These are phyloP conservation scores for Aspergillus neoniger DNA, from an alignment of 2,329 filamentous ascomycete genomes.

Conservation along the genomic window DNA sequence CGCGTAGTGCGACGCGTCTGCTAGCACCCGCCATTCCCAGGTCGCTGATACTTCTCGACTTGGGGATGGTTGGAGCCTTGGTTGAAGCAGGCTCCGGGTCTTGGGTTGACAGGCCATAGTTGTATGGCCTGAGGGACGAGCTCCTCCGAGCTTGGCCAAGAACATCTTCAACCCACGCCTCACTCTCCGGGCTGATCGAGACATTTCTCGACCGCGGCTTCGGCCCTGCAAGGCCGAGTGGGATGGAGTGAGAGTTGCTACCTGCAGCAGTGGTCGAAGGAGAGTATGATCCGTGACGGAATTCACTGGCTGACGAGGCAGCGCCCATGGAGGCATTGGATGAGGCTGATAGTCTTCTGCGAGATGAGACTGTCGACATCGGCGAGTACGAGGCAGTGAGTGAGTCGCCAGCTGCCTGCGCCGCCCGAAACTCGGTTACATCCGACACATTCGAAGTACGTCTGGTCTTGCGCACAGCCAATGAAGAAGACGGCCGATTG, in stretches of 20 bases:
- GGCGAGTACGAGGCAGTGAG: conserved; percentile 32
- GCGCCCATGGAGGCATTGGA: conserved; percentile 40
- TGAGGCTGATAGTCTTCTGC: conserved; percentile 41
- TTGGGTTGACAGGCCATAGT: conserved; percentile 21
- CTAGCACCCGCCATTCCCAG: conserved; percentile 39
- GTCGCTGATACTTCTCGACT: conserved; percentile 43
- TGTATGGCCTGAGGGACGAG: conserved; percentile 35
- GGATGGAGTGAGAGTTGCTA: conserved; percentile 33
- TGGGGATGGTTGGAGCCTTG: conserved; percentile 26
- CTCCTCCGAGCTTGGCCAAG: conserved; percentile 47
- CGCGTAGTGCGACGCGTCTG: conserved; percentile 41
- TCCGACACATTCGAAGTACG: conserved; percentile 41
- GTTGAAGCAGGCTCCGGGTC: conserved; percentile 20
- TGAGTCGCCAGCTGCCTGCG: conserved; percentile 32
- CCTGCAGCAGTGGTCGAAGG: conserved; percentile 25
- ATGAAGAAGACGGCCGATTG: conserved; percentile 41
- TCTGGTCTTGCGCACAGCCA: conserved; percentile 42
- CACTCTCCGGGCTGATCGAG: conserved; percentile 48
- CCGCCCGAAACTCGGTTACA: conserved; percentile 27
- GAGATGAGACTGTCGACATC: conserved; percentile 29
- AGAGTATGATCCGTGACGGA: conserved; percentile 27
- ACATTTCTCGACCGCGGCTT: conserved; percentile 42
- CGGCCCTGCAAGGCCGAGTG: conserved; percentile 49
- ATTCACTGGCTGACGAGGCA: conserved; percentile 30
- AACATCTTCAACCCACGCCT: conserved; percentile 51